Evolutionary conservation across 495 filamentous ascomycete genomes (phyloP).

Genomic region (Oleoguttula mirabilis): DNA sequence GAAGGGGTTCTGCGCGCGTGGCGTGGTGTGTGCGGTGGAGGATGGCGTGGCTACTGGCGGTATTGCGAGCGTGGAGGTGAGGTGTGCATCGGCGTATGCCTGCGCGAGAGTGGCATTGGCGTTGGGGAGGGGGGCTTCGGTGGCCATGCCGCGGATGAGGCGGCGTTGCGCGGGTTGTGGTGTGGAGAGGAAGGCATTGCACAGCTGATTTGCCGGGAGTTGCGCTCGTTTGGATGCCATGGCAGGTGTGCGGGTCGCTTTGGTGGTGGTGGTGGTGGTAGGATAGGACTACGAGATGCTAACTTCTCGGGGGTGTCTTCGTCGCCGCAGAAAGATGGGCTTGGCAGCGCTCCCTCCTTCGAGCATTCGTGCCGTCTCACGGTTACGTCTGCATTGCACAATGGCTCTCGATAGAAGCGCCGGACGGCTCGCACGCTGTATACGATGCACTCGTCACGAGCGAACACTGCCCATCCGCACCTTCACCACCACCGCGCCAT

Average conservation of each 20-base stretch:
- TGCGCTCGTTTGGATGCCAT: conserved; percentile 17
- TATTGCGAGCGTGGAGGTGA: conserved; percentile 16
- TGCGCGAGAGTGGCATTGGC: conserved; percentile 18
- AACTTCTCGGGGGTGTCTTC: neutral
- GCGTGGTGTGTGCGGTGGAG: neutral
- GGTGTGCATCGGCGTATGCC: conserved; percentile 29
- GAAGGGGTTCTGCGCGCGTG: conserved; percentile 29
- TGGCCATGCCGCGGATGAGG: conserved; percentile 51
- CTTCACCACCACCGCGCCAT: conserved; percentile 19
- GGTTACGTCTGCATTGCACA: too few relatives aligned
- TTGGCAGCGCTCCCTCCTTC: too few relatives aligned
- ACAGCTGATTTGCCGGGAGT: conserved; percentile 1
- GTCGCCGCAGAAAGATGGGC: too few relatives aligned
- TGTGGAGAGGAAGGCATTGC: conserved; percentile 2
- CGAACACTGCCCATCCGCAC: conserved; percentile 15
- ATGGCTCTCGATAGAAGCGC: too few relatives aligned
- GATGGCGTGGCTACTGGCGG: conserved; percentile 20
- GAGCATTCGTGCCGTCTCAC: too few relatives aligned
- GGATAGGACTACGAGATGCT: neutral
- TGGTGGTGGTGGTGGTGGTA: neutral
- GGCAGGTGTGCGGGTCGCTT: neutral
- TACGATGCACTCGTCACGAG: too few relatives aligned
- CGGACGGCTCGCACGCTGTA: too few relatives aligned
- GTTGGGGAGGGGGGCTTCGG: conserved; percentile 36
- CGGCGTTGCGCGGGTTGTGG: conserved; percentile 36